Evolutionary conservation across 305 asterid genomes (phyloP).

Genomic region (Withania somnifera): DNA sequence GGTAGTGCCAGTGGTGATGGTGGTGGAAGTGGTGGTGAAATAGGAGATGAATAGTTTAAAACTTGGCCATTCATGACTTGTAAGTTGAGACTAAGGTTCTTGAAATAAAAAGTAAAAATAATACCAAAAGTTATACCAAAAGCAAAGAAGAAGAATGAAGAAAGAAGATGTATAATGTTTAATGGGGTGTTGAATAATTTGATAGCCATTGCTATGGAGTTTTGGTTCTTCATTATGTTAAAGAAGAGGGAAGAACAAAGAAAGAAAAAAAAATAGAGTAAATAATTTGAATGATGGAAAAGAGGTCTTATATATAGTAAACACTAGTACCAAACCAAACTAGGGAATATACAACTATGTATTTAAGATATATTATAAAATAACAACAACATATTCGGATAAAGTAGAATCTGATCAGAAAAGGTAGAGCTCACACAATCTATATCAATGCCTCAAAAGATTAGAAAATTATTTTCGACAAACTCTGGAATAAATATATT

Average conservation of each 20-base stretch:
- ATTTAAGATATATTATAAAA: too few relatives aligned
- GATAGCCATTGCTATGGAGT: slow-evolving; percentile 16
- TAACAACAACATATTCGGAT: too few relatives aligned
- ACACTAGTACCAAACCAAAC: too few relatives aligned
- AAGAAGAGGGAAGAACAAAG: background rate
- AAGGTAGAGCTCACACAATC: too few relatives aligned
- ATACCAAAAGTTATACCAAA: slow-evolving; percentile 53
- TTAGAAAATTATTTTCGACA: too few relatives aligned
- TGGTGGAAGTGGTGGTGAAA: background rate
- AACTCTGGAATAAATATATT: too few relatives aligned
- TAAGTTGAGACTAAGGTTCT: slow-evolving; percentile 39
- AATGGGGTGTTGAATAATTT: slow-evolving; percentile 13
- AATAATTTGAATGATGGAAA: background rate
- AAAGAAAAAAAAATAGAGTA: background rate
- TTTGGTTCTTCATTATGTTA: slow-evolving; percentile 17
- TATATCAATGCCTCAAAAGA: too few relatives aligned
- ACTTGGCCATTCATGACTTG: slow-evolving; percentile 41
- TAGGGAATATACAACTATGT: too few relatives aligned
- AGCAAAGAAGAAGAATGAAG: slow-evolving; percentile 37
- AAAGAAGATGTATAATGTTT: slow-evolving; percentile 31
- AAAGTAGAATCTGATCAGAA: too few relatives aligned
- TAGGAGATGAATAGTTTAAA: slow-evolving; percentile 24
- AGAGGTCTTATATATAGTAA: background rate
- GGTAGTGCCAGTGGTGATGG: background rate
- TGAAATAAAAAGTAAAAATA: slow-evolving; percentile 44